Evolutionary conservation across 2,329 filamentous ascomycete genomes (phyloP).

Genomic region (Botrytis byssoidea): DNA sequence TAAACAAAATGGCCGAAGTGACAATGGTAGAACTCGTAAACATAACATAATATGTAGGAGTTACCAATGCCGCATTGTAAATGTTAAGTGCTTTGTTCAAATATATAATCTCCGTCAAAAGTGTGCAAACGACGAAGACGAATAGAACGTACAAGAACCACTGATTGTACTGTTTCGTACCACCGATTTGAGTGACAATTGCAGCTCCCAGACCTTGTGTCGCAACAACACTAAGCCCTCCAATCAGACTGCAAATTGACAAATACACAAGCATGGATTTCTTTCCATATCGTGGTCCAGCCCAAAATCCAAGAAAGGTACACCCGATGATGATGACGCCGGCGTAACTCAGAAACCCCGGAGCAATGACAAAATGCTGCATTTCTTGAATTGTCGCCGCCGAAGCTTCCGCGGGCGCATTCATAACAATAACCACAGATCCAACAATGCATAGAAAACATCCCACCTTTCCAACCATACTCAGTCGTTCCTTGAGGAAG

Average conservation of each 20-base stretch:
- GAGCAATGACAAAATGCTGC: slow-evolving; percentile 80
- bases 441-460: slow-evolving; percentile 95
- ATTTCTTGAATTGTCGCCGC: slow-evolving; percentile 89
- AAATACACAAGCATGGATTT: slow-evolving; percentile 98
- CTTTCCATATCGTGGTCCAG: slow-evolving; percentile 85
- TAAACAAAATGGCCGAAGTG: slow-evolving; percentile 88
- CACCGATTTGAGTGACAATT: slow-evolving; percentile 81
- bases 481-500: slow-evolving; percentile 92
- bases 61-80: slow-evolving; percentile 95
- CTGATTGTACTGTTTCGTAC: slow-evolving; percentile 87
- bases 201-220: slow-evolving; percentile 91
- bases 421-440: slow-evolving; percentile 90
- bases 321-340: slow-evolving; percentile 78
- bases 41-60: slow-evolving; percentile 97
- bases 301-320: slow-evolving; percentile 71
- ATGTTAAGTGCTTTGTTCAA: slow-evolving; percentile 98
- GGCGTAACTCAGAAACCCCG: slow-evolving; percentile 81
- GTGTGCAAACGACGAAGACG: slow-evolving; percentile 84
- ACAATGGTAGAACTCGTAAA: slow-evolving; percentile 96
- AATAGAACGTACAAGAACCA: slow-evolving; percentile 95
- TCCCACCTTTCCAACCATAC: slow-evolving; percentile 92
- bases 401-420: slow-evolving; percentile 82
- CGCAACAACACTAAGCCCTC: slow-evolving; percentile 89
- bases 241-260: slow-evolving; percentile 91
- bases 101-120: slow-evolving; percentile 91